A percentile compares a stretch with the other conserved stretches of the same genome.
phyloP scores from a whole-genome alignment of 202 grass and related monocot species.

The Digitaria exilis region DNA sequence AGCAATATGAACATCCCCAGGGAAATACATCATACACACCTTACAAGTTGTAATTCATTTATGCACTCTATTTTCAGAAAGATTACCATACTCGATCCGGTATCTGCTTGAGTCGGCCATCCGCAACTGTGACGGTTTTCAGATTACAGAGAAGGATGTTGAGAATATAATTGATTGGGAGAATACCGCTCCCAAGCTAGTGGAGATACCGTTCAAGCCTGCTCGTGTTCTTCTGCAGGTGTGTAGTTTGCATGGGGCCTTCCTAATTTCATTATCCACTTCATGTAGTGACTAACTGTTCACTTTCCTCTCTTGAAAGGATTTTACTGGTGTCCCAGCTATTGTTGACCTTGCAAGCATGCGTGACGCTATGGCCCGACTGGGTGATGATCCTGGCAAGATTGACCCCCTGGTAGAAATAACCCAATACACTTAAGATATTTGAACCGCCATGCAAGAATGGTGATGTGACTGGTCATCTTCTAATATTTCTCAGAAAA shows the following conservation, averaged over 20 bases:
- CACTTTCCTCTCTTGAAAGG: conserved; percentile 44
- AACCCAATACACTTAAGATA: not conserved
- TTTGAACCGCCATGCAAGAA: not conserved
- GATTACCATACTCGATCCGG: conserved; percentile 78
- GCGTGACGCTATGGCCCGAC: conserved; percentile 82
- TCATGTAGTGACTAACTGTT: not conserved
- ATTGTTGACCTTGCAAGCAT: conserved; percentile 93
- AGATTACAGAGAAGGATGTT: conserved; percentile 80
- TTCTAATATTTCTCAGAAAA: not conserved
- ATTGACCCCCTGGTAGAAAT: conserved; percentile 72
- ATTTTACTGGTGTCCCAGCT: conserved; percentile 88
- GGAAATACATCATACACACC: not conserved
- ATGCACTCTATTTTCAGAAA: conserved; percentile 55
- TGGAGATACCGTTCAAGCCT: conserved; percentile 93
- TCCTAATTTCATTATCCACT: not conserved
- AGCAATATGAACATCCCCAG: not conserved
- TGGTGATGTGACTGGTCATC: not conserved
- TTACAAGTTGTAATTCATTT: not conserved
- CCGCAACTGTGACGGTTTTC: conserved; percentile 84
- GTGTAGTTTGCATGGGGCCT: not conserved
- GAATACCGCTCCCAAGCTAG: conserved; percentile 81
- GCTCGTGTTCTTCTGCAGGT: conserved; percentile 96
- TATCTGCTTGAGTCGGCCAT: conserved; percentile 90
- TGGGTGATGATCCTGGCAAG: conserved; percentile 79
- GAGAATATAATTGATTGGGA: conserved; percentile 97